A percentile compares a stretch with the other conserved stretches of the same genome.
Evolutionary conservation across 306 rosid genomes (phyloP).

Genomic region (peach (Prunus persica)): DNA sequence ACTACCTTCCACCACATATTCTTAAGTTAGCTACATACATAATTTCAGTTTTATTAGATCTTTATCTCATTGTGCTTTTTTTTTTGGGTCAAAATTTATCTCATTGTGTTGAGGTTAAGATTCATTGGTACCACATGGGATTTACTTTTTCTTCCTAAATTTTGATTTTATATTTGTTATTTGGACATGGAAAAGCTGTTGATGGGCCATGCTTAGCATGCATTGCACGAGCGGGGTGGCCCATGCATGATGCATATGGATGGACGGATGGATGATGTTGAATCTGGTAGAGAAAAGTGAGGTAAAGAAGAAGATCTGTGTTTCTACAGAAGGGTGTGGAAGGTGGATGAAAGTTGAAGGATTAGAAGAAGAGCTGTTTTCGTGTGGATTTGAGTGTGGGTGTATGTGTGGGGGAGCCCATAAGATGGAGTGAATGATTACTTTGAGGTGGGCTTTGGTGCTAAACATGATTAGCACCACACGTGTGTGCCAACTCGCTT

Average conservation of each 20-base stretch:
- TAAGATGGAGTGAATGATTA: slow-evolving; percentile 67
- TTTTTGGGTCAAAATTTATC: not conserved
- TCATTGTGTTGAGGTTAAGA: not conserved
- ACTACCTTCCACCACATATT: no score
- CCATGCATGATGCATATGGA: slow-evolving; percentile 40
- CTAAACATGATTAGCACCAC: slow-evolving; percentile 87
- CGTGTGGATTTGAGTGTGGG: not conserved
- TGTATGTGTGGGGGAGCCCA: slow-evolving; percentile 41
- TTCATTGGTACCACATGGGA: not conserved
- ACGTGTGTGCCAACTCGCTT: slow-evolving; percentile 89
- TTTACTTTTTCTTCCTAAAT: not conserved
- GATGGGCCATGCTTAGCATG: slow-evolving; percentile 58
- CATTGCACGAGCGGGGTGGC: slow-evolving; percentile 84
- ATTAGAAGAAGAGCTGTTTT: not conserved
- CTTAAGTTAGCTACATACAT: not conserved
- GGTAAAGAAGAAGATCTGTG: not conserved
- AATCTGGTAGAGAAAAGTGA: not conserved
- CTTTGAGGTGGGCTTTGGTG: slow-evolving; percentile 57
- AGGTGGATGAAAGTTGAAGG: not conserved
- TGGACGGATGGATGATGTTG: not conserved
- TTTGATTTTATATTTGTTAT: not conserved
- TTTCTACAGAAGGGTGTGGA: not conserved
- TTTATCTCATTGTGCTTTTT: not conserved
- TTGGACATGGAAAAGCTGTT: slow-evolving; percentile 26
- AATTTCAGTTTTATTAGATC: not conserved